Base-by-base conservation (phyloP, 1,284 basidiomycete species). In the Grifola frondosa region DNA sequence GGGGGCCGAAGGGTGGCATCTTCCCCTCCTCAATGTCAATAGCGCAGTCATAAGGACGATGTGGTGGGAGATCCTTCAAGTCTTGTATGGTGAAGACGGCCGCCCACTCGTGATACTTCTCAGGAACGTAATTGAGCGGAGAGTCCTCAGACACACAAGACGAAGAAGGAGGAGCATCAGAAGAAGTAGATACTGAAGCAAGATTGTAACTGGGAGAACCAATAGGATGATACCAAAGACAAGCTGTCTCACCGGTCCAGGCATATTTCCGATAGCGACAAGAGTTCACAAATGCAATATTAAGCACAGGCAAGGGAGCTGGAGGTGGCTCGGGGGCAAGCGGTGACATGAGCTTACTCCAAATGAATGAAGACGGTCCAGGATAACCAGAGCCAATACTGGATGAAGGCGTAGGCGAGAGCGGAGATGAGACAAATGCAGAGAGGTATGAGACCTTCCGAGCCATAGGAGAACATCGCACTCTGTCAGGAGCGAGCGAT, bases 21-120 rank as follows among this genome's bases (percentile, higher is more conserved):
- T 39, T 40, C 30, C 43, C 43, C 11, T 40, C 40, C 16, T 55
- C 44, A 12, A 55, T 36, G 17, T 55, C 50, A 15, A 54, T 45
- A 0, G 35, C 22, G 28, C 50, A 40, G 24, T 53, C 51, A 15
- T 44, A 46, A 0, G 30, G 21, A 1, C 48, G 40, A 23, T 53
- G 51, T 6, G 45, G 45, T 5, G 45, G 51, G 17, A 53, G 51
- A 0, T 45, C 30, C 16, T 53, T 43, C 20, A 48, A 44, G 1
- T 53, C 46, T 17, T 43, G 26, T 7, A 45, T 45, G 1, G 39
- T 38, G 48, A 50, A 50, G 17, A 46, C 44, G 16, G 19, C n/a
- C 8, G 32, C 33, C 13, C n/a, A 50, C 7, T 35, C 23, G 9
- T 30, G 29, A 19, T 40, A 44, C 30, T 43, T 46, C 13, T 24